Conservation (phyloP, 1,139 yeast species). For the Diutina siamensis region DNA sequence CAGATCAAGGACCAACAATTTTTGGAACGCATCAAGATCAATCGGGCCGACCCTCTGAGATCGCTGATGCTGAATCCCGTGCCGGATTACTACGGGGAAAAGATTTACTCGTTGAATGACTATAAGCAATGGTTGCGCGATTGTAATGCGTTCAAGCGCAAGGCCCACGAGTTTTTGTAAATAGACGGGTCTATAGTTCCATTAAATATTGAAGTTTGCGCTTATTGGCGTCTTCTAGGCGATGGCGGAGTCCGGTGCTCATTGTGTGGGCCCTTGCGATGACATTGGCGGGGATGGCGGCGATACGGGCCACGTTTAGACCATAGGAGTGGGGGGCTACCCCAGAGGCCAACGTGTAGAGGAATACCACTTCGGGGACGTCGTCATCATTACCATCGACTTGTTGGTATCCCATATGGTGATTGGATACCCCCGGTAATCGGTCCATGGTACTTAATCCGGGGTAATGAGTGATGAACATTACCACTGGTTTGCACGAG, state of each 20-base stretch:
- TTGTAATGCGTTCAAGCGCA: conserved; percentile 81
- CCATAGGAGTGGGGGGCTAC: conserved; percentile 62
- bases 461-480: conserved; percentile 89
- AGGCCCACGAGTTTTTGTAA: conserved; percentile 67
- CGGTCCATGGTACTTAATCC: conserved; percentile 40
- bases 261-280: conserved; percentile 30
- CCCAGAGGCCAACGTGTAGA: conserved; percentile 51
- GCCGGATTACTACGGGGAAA: conserved; percentile 96
- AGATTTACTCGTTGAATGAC: conserved; percentile 73
- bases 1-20: conserved; percentile 59
- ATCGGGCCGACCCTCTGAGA: conserved; percentile 89
- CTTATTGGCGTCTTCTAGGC: neutral
- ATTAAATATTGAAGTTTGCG: neutral
- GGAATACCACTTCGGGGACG: conserved; percentile 38
- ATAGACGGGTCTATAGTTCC: neutral
- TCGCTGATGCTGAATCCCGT: conserved; percentile 91
- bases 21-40: conserved; percentile 56
- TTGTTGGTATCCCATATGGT: conserved; percentile 24
- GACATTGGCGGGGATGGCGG: conserved; percentile 44
- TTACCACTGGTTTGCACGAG: conserved; percentile 40
- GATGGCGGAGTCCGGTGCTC: neutral
- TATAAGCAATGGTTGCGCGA: conserved; percentile 96
- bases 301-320: conserved; percentile 64
- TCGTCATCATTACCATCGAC: conserved; percentile 10
- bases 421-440: conserved; percentile 39